phyloP scores from a whole-genome alignment of 228 moss, liverwort and hornwort genomes.

The Sphagnum magellanicum region DNA sequence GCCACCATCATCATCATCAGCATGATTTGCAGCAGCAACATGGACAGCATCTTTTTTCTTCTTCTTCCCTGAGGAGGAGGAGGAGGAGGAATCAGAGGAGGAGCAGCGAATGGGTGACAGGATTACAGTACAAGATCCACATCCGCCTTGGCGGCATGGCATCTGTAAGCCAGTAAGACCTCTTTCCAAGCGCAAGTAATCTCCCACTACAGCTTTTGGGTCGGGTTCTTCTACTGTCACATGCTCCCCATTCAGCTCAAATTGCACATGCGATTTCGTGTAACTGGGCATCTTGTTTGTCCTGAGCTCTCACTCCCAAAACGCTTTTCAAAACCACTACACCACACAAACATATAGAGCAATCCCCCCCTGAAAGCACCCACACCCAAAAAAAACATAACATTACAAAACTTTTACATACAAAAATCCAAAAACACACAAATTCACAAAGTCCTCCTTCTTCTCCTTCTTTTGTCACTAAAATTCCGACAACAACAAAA shows the following conservation, averaged over 20 bases:
- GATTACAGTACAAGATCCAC: conserved; percentile 63
- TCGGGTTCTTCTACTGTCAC: conserved; percentile 44
- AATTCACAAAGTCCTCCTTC: no score
- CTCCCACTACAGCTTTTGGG: conserved; percentile 36
- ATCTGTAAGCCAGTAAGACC: conserved; percentile 53
- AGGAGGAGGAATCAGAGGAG: background rate
- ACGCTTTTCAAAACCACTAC: no score
- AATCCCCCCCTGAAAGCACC: no score
- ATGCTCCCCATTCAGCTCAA: conserved; percentile 40
- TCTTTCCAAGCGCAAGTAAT: conserved; percentile 29
- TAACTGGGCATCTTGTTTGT: conserved; percentile 12
- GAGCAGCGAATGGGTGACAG: conserved; percentile 24
- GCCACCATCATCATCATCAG: no score
- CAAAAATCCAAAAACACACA: no score
- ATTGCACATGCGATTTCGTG: conserved; percentile 23
- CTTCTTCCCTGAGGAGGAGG: background rate
- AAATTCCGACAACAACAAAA: no score
- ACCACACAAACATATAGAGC: no score
- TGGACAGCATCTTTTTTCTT: no score
- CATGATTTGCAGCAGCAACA: no score
- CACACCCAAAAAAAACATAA: no score
- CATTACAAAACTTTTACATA: no score
- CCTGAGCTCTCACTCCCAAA: background rate
- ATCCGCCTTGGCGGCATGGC: conserved; percentile 59
- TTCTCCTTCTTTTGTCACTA: no score